phyloP scores from a whole-genome alignment of 1,284 basidiomycete genomes.

The Moesziomyces sp. region DNA sequence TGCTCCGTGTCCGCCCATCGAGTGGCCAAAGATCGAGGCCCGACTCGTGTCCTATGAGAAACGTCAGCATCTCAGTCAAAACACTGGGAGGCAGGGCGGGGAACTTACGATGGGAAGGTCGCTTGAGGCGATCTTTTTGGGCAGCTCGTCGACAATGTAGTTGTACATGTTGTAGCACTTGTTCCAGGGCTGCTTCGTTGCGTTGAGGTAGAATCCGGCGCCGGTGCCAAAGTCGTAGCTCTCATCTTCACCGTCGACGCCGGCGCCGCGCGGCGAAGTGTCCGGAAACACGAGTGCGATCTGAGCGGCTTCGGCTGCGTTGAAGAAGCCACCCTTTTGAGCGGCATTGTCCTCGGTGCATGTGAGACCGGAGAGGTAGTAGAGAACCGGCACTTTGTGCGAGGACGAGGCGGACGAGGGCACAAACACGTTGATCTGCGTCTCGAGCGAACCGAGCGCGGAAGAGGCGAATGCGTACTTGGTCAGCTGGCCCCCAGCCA shows the following conservation, averaged over 20 bases:
- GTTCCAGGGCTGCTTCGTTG: constrained; percentile 60
- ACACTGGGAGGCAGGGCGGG: background rate
- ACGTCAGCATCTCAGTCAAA: background rate
- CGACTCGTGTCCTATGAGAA: constrained; percentile 29
- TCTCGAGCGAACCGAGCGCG: constrained; percentile 79
- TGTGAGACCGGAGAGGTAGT: constrained; percentile 91
- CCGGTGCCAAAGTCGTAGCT: constrained; percentile 74
- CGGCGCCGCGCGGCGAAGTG: constrained; percentile 91
- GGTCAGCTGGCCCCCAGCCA: constrained; percentile 50
- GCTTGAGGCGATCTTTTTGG: constrained; percentile 29
- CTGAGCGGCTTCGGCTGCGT: constrained; percentile 66
- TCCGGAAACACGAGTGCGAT: constrained; percentile 96
- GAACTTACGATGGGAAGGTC: constrained; percentile 53
- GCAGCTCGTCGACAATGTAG: constrained; percentile 56
- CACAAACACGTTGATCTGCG: constrained; percentile 90
- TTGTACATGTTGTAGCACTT: constrained; percentile 65
- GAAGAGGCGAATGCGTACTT: constrained; percentile 71
- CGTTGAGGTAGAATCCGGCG: constrained; percentile 66
- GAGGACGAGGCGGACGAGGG: constrained; percentile 74
- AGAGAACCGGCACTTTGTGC: constrained; percentile 78
- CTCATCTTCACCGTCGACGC: constrained; percentile 83
- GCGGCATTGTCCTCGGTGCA: constrained; percentile 93
- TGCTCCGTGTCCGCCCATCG: constrained; percentile 96
- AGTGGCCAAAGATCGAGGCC: constrained; percentile 68
- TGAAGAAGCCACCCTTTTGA: constrained; percentile 64